Evolutionary conservation across 2,329 filamentous ascomycete species (phyloP), one percentile per base, ranked within the genome.

Genomic region (Botrytis cinerea): DNA sequence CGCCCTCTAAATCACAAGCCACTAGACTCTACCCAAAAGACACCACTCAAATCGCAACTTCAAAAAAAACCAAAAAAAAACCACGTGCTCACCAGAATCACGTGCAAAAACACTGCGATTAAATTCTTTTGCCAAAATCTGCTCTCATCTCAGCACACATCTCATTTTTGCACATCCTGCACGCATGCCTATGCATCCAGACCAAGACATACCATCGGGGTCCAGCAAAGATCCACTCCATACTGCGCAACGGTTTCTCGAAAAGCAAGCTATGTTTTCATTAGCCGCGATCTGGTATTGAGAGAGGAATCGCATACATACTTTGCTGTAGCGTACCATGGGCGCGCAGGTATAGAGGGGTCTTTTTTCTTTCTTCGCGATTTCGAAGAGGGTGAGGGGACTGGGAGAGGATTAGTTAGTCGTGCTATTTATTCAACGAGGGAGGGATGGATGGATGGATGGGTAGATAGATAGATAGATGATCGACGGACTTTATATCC

Each of bases 301-400:
- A 10, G 38, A 54, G 0, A 4, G 4, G 43, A 40, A 74, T 43
- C 40, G 67, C 70, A 43, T 80, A 81, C 70, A 43, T 80, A 81
- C 80, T 77, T 90, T 90, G 81, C 87, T 87, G 79, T 89, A 91
- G 75, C 90, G 85, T 72, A 92, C 90, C 90, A 92, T 92, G n/a
- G 90, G 90, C 22, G 90, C 90, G 63, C 86, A 88, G 32, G 89
- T 85, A 77, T 88, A 87, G 10, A 91, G 76, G 63, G 89, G 87
- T 74, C 86, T 84, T 48, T 85, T 83, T 75, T 89, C 83, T 64
- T 82, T 82, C 78, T 84, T 86, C 8, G 87, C 85, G 60, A 85
- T 79, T 76, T 89, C 86, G 77, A 91, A 91, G 68, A 91, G 83
- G 77, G 87, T 87, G 75, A 90, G 84, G 16, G 88, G 88, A 79